A percentile compares a stretch with the other conserved stretches of the same genome.
Conservation (phyloP, 2,329 filamentous ascomycete species). For the Domatiomyces globalis region DNA sequence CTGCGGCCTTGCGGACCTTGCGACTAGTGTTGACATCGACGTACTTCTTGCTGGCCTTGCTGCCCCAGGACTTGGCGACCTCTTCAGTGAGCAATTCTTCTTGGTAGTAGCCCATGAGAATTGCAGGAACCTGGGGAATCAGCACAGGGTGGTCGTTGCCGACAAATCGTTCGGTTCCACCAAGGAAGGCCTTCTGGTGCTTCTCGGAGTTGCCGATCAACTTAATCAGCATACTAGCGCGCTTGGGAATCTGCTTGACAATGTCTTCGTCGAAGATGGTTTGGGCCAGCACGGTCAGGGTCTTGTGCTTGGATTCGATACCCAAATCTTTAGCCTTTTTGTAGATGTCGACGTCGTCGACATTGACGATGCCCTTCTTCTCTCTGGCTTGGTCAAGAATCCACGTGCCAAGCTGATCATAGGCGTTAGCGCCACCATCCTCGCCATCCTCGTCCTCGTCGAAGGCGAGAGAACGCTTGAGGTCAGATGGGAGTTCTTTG, state of each 20-base stretch:
- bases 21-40: slow-evolving; percentile 77
- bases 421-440: slow-evolving; percentile 57
- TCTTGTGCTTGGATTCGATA: slow-evolving; percentile 89
- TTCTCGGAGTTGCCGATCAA: slow-evolving; percentile 70
- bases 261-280: slow-evolving; percentile 78
- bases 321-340: slow-evolving; percentile 93
- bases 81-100: slow-evolving; percentile 81
- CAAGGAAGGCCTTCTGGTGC: slow-evolving; percentile 89
- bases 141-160: slow-evolving; percentile 68
- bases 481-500: slow-evolving; percentile 80
- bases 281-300: slow-evolving; percentile 79
- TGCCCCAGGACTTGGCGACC: slow-evolving; percentile 76
- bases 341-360: slow-evolving; percentile 84
- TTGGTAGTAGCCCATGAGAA: slow-evolving; percentile 82
- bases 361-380: slow-evolving; percentile 56
- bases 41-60: slow-evolving; percentile 97
- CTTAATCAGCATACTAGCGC: slow-evolving; percentile 80
- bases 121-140: slow-evolving; percentile 62
- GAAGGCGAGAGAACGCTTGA: slow-evolving; percentile 81
- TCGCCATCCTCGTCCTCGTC: slow-evolving; percentile 70
- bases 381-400: slow-evolving; percentile 59
- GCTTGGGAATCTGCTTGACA: slow-evolving; percentile 69
- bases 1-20: slow-evolving; percentile 88
- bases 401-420: slow-evolving; percentile 89
- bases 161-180: slow-evolving; percentile 86